Evolutionary conservation across 1,284 basidiomycete species (phyloP).

Genomic region (Kalmanozyma brasiliensis): DNA sequence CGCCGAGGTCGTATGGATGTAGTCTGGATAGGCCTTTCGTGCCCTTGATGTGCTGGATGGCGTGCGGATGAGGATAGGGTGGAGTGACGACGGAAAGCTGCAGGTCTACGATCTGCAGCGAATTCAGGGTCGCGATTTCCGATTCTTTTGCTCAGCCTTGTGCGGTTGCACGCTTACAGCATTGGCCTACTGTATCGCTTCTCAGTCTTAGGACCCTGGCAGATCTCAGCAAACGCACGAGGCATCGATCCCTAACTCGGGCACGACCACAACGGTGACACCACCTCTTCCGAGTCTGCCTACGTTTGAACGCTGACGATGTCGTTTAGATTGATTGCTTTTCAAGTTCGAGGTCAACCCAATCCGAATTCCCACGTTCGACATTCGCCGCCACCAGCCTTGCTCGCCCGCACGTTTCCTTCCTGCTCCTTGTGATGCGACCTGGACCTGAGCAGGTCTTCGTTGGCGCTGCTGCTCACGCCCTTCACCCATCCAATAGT

Average conservation of each 20-base stretch:
- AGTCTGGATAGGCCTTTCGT: too few relatives aligned
- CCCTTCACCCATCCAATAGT: constrained; percentile 78
- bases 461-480: constrained; percentile 47
- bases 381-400: constrained; percentile 58
- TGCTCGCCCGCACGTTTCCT: constrained; percentile 24
- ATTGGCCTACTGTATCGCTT: too few relatives aligned
- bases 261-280: too few relatives aligned
- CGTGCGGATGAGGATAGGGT: not conserved
- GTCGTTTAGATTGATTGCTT: constrained; percentile 51
- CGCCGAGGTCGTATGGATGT: not conserved
- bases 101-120: not conserved
- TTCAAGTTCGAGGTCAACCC: too few relatives aligned
- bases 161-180: too few relatives aligned
- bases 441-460: constrained; percentile 50
- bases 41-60: not conserved
- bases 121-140: constrained; percentile 10
- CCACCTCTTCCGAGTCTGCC: too few relatives aligned
- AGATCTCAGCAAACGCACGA: too few relatives aligned
- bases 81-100: constrained; percentile 1
- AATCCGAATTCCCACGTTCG: constrained; percentile 64
- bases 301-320: too few relatives aligned
- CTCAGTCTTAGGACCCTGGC: too few relatives aligned
- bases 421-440: constrained; percentile 4
- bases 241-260: too few relatives aligned
- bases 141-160: too few relatives aligned